Base-by-base conservation (phyloP, 2,329 filamentous ascomycete species). In the Trichoderma atrobrunneum region DNA sequence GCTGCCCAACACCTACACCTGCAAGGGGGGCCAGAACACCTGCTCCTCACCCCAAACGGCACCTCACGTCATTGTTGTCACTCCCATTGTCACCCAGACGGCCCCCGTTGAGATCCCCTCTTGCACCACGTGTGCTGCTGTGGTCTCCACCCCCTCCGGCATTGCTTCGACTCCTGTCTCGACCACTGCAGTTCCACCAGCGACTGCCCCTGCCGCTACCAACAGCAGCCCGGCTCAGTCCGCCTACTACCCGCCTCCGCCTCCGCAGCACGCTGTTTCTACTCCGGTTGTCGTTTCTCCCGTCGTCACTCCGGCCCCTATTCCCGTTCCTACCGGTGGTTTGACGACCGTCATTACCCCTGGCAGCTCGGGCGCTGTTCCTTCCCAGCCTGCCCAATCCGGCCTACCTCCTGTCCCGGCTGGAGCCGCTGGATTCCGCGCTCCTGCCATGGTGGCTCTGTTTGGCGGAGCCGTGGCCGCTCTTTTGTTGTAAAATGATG, bases 1-100 rank as follows among this genome's bases (percentile, higher is more conserved):
- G 21, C 76, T 81, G 43, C 78, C 78, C 54, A 73, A 76, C 43
- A 78, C 76, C 0, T 76, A 78, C 54, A 77, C 75, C 16, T 81
- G 80, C 69, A 72, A 73, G 16, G 65, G 74, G 43, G 77, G 77
- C 56, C 75, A 78, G 71, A 43, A 72, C 10, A 76, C 75, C 54
- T 81, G 80, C 76, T 79, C 78, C 28, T 74, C 79, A 0, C 76
- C 75, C 62, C 73, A 77, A 26, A 76, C 75, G 28, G 72, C 75
- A n/a, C 70, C 73, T 5, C 30, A 74, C 30, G 70, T 74, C 14
- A 74, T 80, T 61, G 79, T 76, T 24, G 54, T 81, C 39, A 72
- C 73, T 11, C 77, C 78, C 21, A 76, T 77, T 39, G 62, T 72
- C 56, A 73, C 72, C 21, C 68, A 71, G 36, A 67, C 69, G 16